phyloP scores from a whole-genome alignment of 345 rosid species.

The Populus simonii region DNA sequence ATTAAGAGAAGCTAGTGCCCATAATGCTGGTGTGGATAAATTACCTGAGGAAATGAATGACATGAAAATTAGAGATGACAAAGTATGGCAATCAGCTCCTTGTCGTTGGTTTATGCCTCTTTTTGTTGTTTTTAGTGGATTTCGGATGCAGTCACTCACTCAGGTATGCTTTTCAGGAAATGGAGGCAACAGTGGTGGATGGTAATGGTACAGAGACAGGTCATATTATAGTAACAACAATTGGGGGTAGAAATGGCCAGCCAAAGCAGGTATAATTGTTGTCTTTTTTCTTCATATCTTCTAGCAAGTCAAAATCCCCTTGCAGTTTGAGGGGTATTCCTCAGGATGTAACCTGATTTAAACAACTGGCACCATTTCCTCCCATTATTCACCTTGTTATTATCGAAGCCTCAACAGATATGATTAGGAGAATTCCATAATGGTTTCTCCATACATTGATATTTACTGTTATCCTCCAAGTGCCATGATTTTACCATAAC shows the following conservation, averaged over 20 bases:
- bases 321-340: neutral
- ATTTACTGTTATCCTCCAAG: neutral
- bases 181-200: slow-evolving; percentile 85
- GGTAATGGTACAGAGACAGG: slow-evolving; percentile 93
- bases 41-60: slow-evolving; percentile 61
- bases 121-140: neutral
- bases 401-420: neutral
- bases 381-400: too few species aligned
- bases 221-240: slow-evolving; percentile 91
- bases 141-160: neutral
- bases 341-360: neutral
- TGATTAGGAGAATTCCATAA: neutral
- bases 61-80: slow-evolving; percentile 62
- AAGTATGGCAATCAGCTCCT: slow-evolving; percentile 6
- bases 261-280: slow-evolving; percentile 69
- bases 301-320: neutral
- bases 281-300: neutral
- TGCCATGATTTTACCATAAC: neutral
- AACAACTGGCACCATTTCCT: neutral
- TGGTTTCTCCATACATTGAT: neutral
- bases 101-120: neutral
- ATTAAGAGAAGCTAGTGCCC: slow-evolving; percentile 31
- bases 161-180: slow-evolving; percentile 48
- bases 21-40: slow-evolving; percentile 31
- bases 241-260: slow-evolving; percentile 95